Percentiles rank a stretch among this genome's conserved stretches.
Conservation (phyloP, 345 rosid genomes). For the Sonneratia caseolaris region DNA sequence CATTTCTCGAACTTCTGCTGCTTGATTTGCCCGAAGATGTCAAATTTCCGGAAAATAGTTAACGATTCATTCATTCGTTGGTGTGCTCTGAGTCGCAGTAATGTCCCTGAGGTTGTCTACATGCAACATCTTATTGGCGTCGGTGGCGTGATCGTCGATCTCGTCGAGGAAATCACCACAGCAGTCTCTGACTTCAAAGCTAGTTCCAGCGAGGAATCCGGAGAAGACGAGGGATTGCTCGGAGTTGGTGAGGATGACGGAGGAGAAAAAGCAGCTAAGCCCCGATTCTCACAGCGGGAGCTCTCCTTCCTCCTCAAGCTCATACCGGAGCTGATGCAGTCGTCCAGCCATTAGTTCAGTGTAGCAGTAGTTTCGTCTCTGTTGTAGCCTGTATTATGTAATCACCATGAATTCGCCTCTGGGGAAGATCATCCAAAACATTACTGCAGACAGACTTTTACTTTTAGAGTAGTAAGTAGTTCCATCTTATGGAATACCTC, state of each 20-base stretch:
- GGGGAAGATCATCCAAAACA: background rate
- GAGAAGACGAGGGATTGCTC: background rate
- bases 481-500: too few species aligned
- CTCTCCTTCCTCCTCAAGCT: slow-evolving; percentile 79
- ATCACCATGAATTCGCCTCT: background rate
- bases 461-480: too few species aligned
- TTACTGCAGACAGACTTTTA: background rate
- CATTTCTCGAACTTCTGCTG: background rate
- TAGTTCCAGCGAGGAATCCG: slow-evolving; percentile 19
- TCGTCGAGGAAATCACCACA: slow-evolving; percentile 61
- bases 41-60: background rate
- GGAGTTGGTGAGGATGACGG: slow-evolving; percentile 14
- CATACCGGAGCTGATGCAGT: slow-evolving; percentile 64
- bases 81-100: slow-evolving; percentile 24
- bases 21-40: background rate
- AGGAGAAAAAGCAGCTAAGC: slow-evolving; percentile 17
- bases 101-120: slow-evolving; percentile 71
- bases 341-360: slow-evolving; percentile 8
- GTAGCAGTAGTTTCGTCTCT: background rate
- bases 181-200: slow-evolving; percentile 37
- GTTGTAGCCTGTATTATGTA: background rate
- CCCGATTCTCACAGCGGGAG: slow-evolving; percentile 54
- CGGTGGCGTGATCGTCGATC: slow-evolving; percentile 79
- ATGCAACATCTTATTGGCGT: slow-evolving; percentile 82
- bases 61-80: background rate